Percentiles rank a stretch among this genome's conserved stretches.
phyloP scores from a whole-genome alignment of 257 asterid genomes.

The Jacaranda mimosifolia region DNA sequence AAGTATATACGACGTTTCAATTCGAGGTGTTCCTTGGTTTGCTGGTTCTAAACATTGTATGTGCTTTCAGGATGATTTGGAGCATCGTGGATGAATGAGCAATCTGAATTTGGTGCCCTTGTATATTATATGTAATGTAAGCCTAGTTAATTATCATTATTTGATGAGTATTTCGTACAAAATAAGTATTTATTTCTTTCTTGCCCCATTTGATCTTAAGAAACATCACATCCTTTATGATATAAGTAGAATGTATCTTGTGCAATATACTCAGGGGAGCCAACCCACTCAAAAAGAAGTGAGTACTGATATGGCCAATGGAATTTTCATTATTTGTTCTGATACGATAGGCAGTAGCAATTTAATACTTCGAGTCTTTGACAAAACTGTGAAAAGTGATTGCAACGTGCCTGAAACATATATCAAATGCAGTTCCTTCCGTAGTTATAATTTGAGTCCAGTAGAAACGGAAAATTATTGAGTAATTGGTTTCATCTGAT shows the following conservation, averaged over 20 bases:
- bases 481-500: not conserved
- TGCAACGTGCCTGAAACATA: conserved; percentile 3
- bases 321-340: not conserved
- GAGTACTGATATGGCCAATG: not conserved
- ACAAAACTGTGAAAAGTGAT: not conserved
- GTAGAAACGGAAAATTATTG: not conserved
- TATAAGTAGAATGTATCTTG: too few relatives aligned
- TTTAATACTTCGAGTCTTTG: not conserved
- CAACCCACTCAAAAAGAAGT: not conserved
- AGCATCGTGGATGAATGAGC: conserved; percentile 68
- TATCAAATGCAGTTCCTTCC: conserved; percentile 16
- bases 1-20: conserved; percentile 18
- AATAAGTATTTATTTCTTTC: not conserved
- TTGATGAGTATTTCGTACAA: conserved; percentile 22
- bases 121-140: conserved; percentile 33
- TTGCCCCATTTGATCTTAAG: not conserved
- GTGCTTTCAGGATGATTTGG: conserved; percentile 74
- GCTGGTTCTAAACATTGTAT: conserved; percentile 25
- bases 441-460: not conserved
- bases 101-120: conserved; percentile 33
- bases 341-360: conserved; percentile 12
- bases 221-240: not conserved
- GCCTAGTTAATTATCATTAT: conserved; percentile 24
- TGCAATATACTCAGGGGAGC: too few relatives aligned
- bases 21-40: not conserved